A percentile compares a stretch with the other conserved stretches of the same genome.
Evolutionary conservation across 225 moss, liverwort and hornwort genomes (phyloP).

Genomic region (Polytrichum formosum): DNA sequence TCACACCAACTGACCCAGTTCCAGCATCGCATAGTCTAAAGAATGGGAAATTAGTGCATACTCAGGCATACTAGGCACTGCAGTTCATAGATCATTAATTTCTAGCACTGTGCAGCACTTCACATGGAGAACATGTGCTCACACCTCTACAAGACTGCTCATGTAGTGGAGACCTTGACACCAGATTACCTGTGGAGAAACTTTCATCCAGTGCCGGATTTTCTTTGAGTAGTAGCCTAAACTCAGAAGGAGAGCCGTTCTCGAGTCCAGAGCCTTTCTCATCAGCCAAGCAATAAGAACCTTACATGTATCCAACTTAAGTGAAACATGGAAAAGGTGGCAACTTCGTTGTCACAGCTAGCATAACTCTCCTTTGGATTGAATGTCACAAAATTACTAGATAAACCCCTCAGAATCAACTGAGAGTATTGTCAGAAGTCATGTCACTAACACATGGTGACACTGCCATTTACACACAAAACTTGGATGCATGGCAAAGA

Average conservation of each 20-base stretch:
- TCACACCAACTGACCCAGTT: constrained; percentile 45
- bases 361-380: constrained; percentile 33
- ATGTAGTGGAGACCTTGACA: constrained; percentile 55
- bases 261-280: constrained; percentile 89
- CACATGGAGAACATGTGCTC: constrained; percentile 48
- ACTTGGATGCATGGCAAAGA: constrained; percentile 60
- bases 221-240: constrained; percentile 91
- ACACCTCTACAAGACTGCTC: constrained; percentile 36
- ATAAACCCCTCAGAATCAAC: background rate
- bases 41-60: constrained; percentile 41
- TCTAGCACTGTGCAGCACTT: constrained; percentile 41
- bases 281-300: constrained; percentile 90
- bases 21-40: constrained; percentile 39
- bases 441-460: constrained; percentile 8
- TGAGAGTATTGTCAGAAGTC: too few species aligned
- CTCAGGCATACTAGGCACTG: constrained; percentile 38
- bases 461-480: constrained; percentile 44
- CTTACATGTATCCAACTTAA: constrained; percentile 54
- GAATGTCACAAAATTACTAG: constrained; percentile 23
- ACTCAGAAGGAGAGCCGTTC: constrained; percentile 76
- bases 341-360: constrained; percentile 38
- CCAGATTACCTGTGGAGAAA: constrained; percentile 81
- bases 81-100: constrained; percentile 36
- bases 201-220: constrained; percentile 80
- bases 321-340: constrained; percentile 50